Percentiles rank a stretch among this genome's conserved stretches.
Evolutionary conservation across 2,329 filamentous ascomycete genomes (phyloP).

Genomic region (Penicillium griseofulvum): DNA sequence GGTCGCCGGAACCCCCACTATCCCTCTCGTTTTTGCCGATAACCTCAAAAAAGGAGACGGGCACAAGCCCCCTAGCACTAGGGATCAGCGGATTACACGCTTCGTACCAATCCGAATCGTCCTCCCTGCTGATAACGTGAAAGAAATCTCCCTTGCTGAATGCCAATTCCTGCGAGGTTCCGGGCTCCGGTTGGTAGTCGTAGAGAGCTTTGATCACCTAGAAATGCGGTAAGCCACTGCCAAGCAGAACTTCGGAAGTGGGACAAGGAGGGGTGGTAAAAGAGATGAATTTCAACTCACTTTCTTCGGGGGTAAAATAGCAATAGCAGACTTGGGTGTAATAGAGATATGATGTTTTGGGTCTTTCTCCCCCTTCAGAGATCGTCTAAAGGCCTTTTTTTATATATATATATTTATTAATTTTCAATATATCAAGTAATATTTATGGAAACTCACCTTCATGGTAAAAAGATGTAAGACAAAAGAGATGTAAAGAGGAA

Average conservation of each 20-base stretch:
- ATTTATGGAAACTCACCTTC: slow-evolving; percentile 21
- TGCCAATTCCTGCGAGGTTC: slow-evolving; percentile 69
- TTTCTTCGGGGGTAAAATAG: slow-evolving; percentile 91
- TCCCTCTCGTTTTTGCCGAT: slow-evolving; percentile 90
- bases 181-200: slow-evolving; percentile 72
- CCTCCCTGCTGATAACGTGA: slow-evolving; percentile 92
- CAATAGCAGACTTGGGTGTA: slow-evolving; percentile 78
- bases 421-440: slow-evolving; percentile 11
- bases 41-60: slow-evolving; percentile 88
- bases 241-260: slow-evolving; percentile 23
- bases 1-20: slow-evolving; percentile 66
- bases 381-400: slow-evolving; percentile 75
- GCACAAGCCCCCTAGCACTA: slow-evolving; percentile 84
- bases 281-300: slow-evolving; percentile 46
- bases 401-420: slow-evolving; percentile 15
- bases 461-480: slow-evolving; percentile 6
- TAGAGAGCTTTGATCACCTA: slow-evolving; percentile 97
- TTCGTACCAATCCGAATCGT: slow-evolving; percentile 96
- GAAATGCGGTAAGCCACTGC: slow-evolving; percentile 17
- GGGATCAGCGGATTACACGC: slow-evolving; percentile 88
- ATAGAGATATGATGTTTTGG: slow-evolving; percentile 69
- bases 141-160: slow-evolving; percentile 97
- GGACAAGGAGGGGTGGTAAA: slow-evolving; percentile 7
- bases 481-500: slow-evolving; percentile 6
- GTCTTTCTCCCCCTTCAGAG: slow-evolving; percentile 84